phyloP scores from a whole-genome alignment of 2,329 filamentous ascomycete genomes.

The Hymenoscyphus salicellus region DNA sequence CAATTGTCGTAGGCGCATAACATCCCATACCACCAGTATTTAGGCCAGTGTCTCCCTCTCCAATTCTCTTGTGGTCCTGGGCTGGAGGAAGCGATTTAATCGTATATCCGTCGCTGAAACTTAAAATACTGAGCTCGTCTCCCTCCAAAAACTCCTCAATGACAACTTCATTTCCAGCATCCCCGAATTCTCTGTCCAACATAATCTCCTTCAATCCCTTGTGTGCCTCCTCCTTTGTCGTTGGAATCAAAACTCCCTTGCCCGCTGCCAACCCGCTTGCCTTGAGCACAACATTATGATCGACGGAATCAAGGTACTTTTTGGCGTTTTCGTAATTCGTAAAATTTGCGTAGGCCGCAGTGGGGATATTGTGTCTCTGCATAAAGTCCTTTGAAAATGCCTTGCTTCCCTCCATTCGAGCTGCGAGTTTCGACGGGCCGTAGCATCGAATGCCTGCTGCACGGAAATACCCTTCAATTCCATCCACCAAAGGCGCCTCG shows the following conservation, averaged over 20 bases:
- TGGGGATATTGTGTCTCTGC: conserved; percentile 85
- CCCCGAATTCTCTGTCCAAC: conserved; percentile 80
- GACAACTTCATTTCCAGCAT: conserved; percentile 84
- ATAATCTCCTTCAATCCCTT: conserved; percentile 84
- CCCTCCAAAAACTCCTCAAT: conserved; percentile 92
- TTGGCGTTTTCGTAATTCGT: conserved; percentile 69
- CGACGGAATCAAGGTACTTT: conserved; percentile 68
- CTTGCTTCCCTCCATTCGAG: conserved; percentile 92
- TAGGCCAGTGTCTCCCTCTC: conserved; percentile 83
- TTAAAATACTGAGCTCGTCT: conserved; percentile 87
- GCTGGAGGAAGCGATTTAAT: conserved; percentile 82
- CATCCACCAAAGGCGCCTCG: conserved; percentile 89
- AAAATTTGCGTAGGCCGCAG: conserved; percentile 88
- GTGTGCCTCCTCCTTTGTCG: conserved; percentile 75
- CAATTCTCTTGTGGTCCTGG: conserved; percentile 94
- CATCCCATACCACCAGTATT: conserved; percentile 99
- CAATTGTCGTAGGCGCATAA: conserved; percentile 85
- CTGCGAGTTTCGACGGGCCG: conserved; percentile 79
- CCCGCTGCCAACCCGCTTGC: conserved; percentile 87
- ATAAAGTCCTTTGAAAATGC: conserved; percentile 98
- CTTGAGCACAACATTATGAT: conserved; percentile 85
- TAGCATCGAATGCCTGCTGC: conserved; percentile 48
- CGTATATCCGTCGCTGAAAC: conserved; percentile 84
- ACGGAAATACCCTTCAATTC: conserved; percentile 80
- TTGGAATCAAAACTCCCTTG: conserved; percentile 80